Base-by-base conservation (phyloP, 2,329 filamentous ascomycete genomes). In the Chaetomium globosum region DNA sequence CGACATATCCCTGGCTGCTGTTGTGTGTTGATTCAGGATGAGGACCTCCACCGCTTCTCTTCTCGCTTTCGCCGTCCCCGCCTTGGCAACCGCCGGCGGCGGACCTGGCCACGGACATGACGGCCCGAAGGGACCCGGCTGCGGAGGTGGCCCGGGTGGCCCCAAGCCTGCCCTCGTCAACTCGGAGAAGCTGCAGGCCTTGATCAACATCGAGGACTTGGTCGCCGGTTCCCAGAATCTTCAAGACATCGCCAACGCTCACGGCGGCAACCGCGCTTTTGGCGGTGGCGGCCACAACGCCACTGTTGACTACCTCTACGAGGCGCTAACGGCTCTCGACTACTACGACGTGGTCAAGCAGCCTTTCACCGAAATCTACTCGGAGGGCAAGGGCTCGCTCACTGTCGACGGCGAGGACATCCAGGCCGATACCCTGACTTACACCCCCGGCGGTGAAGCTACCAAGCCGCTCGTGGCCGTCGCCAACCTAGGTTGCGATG, bases 401-500 rank as follows among this genome's bases (percentile, higher is more conserved):
- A 65, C 68, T 21, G 68, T 77, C 56, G 71, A 70, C 55, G 77
- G 75, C 43, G 68, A 67, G 13, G 65, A 67, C 2, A 65, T 78
- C 49, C 68, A 68, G 1, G 70, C 71, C 10, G 36, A 67, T 31
- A 73, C 75, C 69, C 74, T 81, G 74, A 79, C 77, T n/a, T 87
- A 85, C 72, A 83, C 81, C 16, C 83, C 85, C 3, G 77, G 79
- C 48, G 83, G 79, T 30, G 72, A 75, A 16, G 75, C 77, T n/a
- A 74, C 70, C 46, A 76, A 74, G 9, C 74, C 79, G 1, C 71
- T 87, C 13, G 77, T 85, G 52, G 71, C 75, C 28, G 81, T 84
- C 19, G 73, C 77, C 28, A 83, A 83, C 72, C 73, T 86, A 3
- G 86, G 86, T 52, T 89, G 87, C 73, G 73, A 74, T 4, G 76